phyloP scores from a whole-genome alignment of 2,329 filamentous ascomycete genomes.

The Exophiala bonariae region DNA sequence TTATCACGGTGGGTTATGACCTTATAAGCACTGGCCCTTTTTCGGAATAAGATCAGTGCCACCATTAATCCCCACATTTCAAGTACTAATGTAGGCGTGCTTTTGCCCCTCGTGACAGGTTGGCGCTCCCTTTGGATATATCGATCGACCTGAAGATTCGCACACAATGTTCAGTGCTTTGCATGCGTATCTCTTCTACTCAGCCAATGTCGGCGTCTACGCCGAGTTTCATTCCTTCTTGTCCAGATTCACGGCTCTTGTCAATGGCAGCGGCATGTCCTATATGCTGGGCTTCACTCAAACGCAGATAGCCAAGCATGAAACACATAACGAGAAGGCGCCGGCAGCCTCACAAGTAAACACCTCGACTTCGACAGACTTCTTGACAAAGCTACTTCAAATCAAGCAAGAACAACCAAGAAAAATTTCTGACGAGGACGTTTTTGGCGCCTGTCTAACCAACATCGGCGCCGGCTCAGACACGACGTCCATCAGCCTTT shows the following conservation, averaged over 20 bases:
- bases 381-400: neutral
- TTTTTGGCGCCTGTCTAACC: neutral
- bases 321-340: slow-evolving; percentile 7
- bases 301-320: slow-evolving; percentile 28
- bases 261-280: slow-evolving; percentile 30
- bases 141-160: too few species aligned
- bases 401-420: neutral
- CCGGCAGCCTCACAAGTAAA: too few species aligned
- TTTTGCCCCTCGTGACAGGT: too few species aligned
- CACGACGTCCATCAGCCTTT: slow-evolving; percentile 32
- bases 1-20: slow-evolving; percentile 29
- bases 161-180: slow-evolving; percentile 37
- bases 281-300: slow-evolving; percentile 34
- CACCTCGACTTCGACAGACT: too few species aligned
- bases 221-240: slow-evolving; percentile 35
- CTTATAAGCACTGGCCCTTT: too few species aligned
- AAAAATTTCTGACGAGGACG: neutral
- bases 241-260: slow-evolving; percentile 30
- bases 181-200: slow-evolving; percentile 36
- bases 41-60: too few species aligned
- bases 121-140: too few species aligned
- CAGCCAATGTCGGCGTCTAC: slow-evolving; percentile 42
- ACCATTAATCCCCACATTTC: too few species aligned
- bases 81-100: too few species aligned
- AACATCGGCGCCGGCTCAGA: slow-evolving; percentile 57